Percentiles rank a stretch among this genome's conserved stretches.
Conservation (phyloP, 2,329 filamentous ascomycete genomes). For the Penicillium freii region DNA sequence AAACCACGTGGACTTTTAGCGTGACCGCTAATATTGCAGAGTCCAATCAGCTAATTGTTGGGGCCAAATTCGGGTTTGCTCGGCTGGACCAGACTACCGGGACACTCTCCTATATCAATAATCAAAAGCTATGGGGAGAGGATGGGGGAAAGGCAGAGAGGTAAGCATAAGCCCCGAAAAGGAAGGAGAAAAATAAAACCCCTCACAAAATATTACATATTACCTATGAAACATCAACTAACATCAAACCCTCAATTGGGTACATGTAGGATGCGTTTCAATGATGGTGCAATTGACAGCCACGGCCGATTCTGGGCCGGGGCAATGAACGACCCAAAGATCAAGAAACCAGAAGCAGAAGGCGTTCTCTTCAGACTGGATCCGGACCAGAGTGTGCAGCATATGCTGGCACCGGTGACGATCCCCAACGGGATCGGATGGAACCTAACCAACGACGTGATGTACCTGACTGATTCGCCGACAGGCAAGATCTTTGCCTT, state of each 20-base stretch:
- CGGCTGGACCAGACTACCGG: conserved; percentile 65
- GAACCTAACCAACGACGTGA: conserved; percentile 68
- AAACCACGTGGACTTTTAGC: conserved; percentile 33
- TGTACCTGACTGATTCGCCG: conserved; percentile 82
- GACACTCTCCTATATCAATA: conserved; percentile 56
- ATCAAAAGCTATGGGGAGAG: conserved; percentile 51
- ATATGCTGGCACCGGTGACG: conserved; percentile 62
- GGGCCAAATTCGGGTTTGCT: conserved; percentile 79
- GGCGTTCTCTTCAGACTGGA: conserved; percentile 74
- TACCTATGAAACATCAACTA: background rate
- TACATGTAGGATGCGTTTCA: conserved; percentile 56
- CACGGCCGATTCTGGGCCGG: conserved; percentile 82
- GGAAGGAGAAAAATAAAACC: background rate
- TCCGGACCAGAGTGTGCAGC: conserved; percentile 57
- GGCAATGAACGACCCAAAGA: conserved; percentile 77
- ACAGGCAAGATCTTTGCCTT: conserved; percentile 68
- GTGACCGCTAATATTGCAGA: conserved; percentile 76
- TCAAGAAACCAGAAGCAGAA: conserved; percentile 53
- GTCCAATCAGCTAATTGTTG: conserved; percentile 66
- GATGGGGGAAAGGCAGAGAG: conserved; percentile 50
- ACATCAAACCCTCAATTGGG: background rate
- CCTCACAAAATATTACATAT: too few relatives aligned
- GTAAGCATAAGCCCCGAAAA: conserved; percentile 31
- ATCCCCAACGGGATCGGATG: conserved; percentile 86
- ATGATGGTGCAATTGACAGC: conserved; percentile 79